Evolutionary conservation across 192 early-diverging fungal genomes (phyloP), one percentile per base, ranked within the genome.

Genomic region (Obelidium mucronatum): DNA sequence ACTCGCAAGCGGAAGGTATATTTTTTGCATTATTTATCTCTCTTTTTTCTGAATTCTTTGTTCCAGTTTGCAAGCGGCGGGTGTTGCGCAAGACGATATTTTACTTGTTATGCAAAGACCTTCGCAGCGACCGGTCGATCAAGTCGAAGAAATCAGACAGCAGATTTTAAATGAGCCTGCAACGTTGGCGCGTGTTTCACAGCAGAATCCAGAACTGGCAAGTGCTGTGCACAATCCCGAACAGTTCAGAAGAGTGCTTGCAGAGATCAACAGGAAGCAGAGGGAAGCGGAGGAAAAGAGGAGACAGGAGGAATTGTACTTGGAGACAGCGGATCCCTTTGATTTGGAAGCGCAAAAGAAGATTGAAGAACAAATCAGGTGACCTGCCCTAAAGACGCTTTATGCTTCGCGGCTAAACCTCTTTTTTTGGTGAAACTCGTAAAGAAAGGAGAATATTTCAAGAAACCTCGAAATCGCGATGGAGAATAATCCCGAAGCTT

Each of bases 401-500:
- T n/a, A n/a, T n/a, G n/a, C n/a, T n/a, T n/a, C n/a, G n/a, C n/a
- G n/a, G n/a, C n/a, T n/a, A n/a, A n/a, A n/a, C n/a, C n/a, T n/a
- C n/a, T n/a, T n/a, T n/a, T n/a, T n/a, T n/a, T n/a, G n/a, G n/a
- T n/a, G n/a, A n/a, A n/a, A 17, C 42, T 44, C 42, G 17, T 17
- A 44, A 5, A 44, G 67, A 44, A 44, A 69, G 44, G 67, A 69
- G 17, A 69, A 69, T 30, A 69, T 79, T 74, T 44, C 24, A 13
- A 24, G 34, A 40, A 69, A 69, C 52, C 19, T 73, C 30, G 60
- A 72, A 40, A 33, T 55, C 8, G 96, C 97, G 8, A 90, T 99
- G 84, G 97, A 99, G 77, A 87, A 92, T 78, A 93, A 96, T 73
- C 97, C 97, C 4, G 97, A 99, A 80, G 90, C 93, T 3, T 99